These are phyloP conservation scores for Sugiyamaella smithiae DNA, from an alignment of 805 yeast species.

Conservation along the genomic window DNA sequence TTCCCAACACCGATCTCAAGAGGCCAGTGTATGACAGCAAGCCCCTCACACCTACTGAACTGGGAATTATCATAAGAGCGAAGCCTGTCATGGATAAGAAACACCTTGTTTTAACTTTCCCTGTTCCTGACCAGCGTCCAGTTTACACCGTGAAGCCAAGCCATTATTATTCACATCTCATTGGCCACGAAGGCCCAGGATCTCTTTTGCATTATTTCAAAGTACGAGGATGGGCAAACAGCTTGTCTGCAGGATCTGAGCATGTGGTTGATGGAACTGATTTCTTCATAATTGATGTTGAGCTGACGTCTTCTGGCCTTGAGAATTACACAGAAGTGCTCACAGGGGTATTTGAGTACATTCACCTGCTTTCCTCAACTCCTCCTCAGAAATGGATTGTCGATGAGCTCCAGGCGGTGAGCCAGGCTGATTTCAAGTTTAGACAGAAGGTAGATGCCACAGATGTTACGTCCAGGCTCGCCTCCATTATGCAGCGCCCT, in stretches of 20 bases:
- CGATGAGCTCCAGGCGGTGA: constrained; percentile 68
- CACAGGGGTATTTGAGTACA: constrained; percentile 64
- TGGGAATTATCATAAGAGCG: constrained; percentile 56
- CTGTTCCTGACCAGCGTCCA: constrained; percentile 69
- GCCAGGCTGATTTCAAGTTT: constrained; percentile 71
- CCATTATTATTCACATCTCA: constrained; percentile 69
- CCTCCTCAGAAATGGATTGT: constrained; percentile 78
- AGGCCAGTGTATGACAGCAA: constrained; percentile 41
- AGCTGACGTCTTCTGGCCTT: constrained; percentile 69
- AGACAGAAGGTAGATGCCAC: constrained; percentile 73
- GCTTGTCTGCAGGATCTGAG: constrained; percentile 65
- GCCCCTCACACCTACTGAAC: constrained; percentile 49
- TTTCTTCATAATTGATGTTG: constrained; percentile 65
- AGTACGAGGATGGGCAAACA: constrained; percentile 72
- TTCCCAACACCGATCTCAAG: constrained; percentile 47
- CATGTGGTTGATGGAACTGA: constrained; percentile 60
- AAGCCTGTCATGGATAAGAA: constrained; percentile 82
- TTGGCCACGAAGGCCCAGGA: constrained; percentile 93
- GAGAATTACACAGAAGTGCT: constrained; percentile 59
- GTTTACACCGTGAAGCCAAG: constrained; percentile 69
- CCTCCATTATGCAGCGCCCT: constrained; percentile 56
- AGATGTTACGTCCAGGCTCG: constrained; percentile 65
- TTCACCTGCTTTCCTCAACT: constrained; percentile 53
- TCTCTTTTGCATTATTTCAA: constrained; percentile 72
- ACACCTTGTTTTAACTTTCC: constrained; percentile 63